phyloP scores from a whole-genome alignment of 2,329 filamentous ascomycete species.

The Penicillium sp. region DNA sequence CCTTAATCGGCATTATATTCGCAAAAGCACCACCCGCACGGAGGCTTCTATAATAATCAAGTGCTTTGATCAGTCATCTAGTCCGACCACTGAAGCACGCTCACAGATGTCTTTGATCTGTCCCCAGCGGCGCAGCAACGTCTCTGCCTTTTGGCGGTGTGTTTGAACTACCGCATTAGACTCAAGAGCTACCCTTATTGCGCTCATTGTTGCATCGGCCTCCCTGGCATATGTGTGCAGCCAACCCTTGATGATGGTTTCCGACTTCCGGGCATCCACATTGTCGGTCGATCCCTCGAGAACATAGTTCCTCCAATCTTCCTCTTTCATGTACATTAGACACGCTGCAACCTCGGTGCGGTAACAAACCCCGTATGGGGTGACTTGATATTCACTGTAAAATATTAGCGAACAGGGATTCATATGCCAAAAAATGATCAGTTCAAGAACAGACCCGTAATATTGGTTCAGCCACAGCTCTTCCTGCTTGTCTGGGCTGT shows the following conservation, averaged over 20 bases:
- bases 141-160: constrained; percentile 25
- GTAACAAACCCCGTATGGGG: constrained; percentile 40
- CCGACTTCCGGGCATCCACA: constrained; percentile 32
- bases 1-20: not conserved
- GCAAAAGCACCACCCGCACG: not conserved
- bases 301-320: constrained; percentile 42
- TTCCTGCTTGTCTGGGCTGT: constrained; percentile 27
- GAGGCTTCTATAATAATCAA: not conserved
- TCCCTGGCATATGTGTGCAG: constrained; percentile 38
- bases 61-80: not conserved
- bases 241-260: constrained; percentile 37
- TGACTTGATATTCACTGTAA: constrained; percentile 44
- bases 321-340: constrained; percentile 40
- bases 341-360: constrained; percentile 46
- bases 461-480: constrained; percentile 39
- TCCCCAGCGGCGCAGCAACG: constrained; percentile 38
- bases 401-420: not conserved
- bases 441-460: constrained; percentile 34
- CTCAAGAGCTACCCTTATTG: constrained; percentile 22
- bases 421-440: not conserved
- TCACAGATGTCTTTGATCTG: constrained; percentile 40
- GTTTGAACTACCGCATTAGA: constrained; percentile 13
- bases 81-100: constrained; percentile 24
- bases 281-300: constrained; percentile 36
- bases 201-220: constrained; percentile 29